Percentiles rank a stretch among this genome's conserved stretches.
Conservation (phyloP, 1,284 basidiomycete species). For the Fomes fomentarius region DNA sequence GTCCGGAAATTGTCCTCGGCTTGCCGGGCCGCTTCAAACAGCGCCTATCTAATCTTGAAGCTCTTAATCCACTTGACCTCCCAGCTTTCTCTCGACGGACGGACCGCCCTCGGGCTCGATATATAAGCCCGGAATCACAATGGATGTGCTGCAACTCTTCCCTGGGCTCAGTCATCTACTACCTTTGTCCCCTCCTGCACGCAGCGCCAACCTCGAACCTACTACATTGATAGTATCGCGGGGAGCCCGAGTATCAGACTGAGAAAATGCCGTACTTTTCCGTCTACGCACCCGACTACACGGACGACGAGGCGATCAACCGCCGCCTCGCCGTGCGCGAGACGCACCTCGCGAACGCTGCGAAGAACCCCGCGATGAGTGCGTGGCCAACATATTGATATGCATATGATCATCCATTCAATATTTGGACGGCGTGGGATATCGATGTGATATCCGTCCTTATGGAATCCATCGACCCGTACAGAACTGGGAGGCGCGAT, state of each 20-base stretch:
- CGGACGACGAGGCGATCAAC: constrained; percentile 32
- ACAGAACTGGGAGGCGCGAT: constrained; percentile 34
- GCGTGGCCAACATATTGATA: no score
- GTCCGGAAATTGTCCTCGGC: neutral
- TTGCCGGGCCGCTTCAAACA: neutral
- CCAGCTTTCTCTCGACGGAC: neutral
- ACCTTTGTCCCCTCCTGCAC: no score
- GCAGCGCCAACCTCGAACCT: no score
- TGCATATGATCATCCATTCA: no score
- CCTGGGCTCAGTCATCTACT: no score
- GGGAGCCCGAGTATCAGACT: no score
- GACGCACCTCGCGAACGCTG: constrained; percentile 31
- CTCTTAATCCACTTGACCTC: neutral
- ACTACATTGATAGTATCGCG: no score
- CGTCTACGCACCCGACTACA: constrained; percentile 40
- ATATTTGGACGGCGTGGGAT: no score
- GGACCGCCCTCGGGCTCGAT: neutral
- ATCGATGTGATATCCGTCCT: no score
- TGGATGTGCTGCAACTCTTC: no score
- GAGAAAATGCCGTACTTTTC: constrained; percentile 31
- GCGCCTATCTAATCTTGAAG: constrained; percentile 18
- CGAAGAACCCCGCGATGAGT: constrained; percentile 28
- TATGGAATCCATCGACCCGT: no score
- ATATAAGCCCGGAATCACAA: no score
- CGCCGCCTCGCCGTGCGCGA: constrained; percentile 35